Evolutionary conservation across 768 basidiomycete genomes (phyloP).

Genomic region (Hygrophorus russula): DNA sequence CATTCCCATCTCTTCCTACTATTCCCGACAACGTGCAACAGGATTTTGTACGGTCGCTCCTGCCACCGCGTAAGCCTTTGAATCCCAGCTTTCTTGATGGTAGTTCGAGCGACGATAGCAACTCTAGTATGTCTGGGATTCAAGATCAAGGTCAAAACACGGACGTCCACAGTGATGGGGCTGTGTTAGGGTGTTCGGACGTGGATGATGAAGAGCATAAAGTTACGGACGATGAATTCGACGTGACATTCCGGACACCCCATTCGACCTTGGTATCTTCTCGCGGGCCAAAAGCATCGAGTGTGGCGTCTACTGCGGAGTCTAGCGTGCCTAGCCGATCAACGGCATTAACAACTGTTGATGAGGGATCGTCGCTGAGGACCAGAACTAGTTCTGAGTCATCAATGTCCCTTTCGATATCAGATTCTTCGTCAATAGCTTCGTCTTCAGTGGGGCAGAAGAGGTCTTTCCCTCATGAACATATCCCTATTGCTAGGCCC

Average conservation of each 20-base stretch:
- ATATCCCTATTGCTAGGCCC: background rate
- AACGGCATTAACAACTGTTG: conserved; percentile 27
- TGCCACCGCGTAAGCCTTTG: conserved; percentile 46
- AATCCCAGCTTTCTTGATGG: conserved; percentile 41
- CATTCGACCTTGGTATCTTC: conserved; percentile 19
- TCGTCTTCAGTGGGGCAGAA: conserved; percentile 31
- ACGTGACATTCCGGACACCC: conserved; percentile 60
- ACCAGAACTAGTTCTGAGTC: conserved; percentile 33
- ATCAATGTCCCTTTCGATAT: conserved; percentile 19
- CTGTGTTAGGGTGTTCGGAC: background rate
- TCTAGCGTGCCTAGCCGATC: conserved; percentile 7
- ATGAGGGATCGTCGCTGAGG: conserved; percentile 25
- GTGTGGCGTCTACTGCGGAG: conserved; percentile 5
- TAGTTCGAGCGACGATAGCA: conserved; percentile 5
- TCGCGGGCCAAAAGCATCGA: conserved; percentile 12
- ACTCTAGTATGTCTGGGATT: conserved; percentile 13
- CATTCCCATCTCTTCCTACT: conserved; percentile 26
- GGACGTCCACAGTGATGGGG: background rate
- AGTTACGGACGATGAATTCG: conserved; percentile 52
- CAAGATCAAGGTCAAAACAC: conserved; percentile 5
- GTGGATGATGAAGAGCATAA: conserved; percentile 21
- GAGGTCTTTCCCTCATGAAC: conserved; percentile 20
- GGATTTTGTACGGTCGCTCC: conserved; percentile 68
- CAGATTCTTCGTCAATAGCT: conserved; percentile 11
- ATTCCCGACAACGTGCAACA: conserved; percentile 27